Evolutionary conservation across 495 filamentous ascomycete species (phyloP).

Genomic region (Bombardia bombarda): DNA sequence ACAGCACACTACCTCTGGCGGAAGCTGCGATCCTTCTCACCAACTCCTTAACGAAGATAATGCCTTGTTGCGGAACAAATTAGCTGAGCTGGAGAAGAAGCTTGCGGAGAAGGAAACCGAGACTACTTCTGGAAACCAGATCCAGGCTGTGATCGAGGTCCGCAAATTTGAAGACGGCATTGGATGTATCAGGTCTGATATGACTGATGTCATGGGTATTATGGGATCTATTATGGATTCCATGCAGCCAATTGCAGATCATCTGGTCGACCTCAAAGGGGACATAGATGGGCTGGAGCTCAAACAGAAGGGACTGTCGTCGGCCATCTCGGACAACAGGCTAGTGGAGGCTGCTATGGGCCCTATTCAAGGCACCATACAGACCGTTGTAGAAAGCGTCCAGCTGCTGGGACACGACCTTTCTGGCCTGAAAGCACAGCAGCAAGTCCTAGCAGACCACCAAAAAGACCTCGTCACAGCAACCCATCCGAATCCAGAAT

Average conservation of each 20-base stretch:
- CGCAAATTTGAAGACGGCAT: conserved; percentile 5
- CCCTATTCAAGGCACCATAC: too few species aligned
- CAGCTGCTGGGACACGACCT: not conserved
- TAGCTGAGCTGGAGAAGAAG: not conserved
- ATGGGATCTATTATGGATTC: conserved; percentile 15
- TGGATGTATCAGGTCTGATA: too few species aligned
- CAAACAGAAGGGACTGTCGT: not conserved
- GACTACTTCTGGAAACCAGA: too few species aligned
- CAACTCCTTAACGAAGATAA: not conserved
- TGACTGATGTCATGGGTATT: too few species aligned
- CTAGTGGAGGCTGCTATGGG: too few species aligned
- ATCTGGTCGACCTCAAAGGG: conserved; percentile 1
- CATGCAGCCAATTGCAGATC: conserved; percentile 11
- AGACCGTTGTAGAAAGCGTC: not conserved
- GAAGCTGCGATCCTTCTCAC: not conserved
- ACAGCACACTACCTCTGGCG: too few species aligned
- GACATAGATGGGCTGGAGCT: not conserved
- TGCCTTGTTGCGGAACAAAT: not conserved
- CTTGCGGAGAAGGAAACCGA: too few species aligned
- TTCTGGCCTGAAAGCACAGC: not conserved
- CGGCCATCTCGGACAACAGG: not conserved
- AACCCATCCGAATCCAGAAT: not conserved
- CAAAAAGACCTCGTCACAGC: not conserved
- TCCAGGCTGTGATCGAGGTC: not conserved
- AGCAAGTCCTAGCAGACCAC: not conserved